A percentile compares a stretch with the other conserved stretches of the same genome.
Evolutionary conservation across 1,284 basidiomycete species (phyloP).

Genomic region (Leccinum subrobustum): DNA sequence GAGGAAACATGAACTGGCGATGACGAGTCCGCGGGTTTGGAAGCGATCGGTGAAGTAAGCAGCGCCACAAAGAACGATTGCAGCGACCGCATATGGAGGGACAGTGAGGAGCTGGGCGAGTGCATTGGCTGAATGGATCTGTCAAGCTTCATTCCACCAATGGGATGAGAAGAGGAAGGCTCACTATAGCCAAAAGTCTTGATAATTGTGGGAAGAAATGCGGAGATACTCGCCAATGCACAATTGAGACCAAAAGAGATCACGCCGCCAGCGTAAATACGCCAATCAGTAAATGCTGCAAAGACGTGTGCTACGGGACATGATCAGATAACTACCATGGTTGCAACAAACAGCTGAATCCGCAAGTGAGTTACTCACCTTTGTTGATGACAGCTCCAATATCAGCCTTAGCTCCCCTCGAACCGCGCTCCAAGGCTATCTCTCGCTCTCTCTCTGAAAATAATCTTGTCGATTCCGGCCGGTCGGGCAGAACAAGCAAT

Average conservation of each 20-base stretch:
- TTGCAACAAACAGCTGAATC: background rate
- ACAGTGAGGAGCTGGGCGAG: conserved; percentile 72
- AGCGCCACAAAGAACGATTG: conserved; percentile 63
- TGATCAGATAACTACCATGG: background rate
- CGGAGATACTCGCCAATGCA: conserved; percentile 75
- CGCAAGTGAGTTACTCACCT: conserved; percentile 40
- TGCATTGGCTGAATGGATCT: conserved; percentile 42
- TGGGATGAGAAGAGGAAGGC: conserved; percentile 9
- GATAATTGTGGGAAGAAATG: conserved; percentile 85
- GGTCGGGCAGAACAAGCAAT: conserved; percentile 66
- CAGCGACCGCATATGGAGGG: conserved; percentile 78
- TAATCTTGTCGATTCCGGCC: conserved; percentile 73
- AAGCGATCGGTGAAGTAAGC: conserved; percentile 69
- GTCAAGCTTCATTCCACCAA: background rate
- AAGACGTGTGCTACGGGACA: conserved; percentile 51
- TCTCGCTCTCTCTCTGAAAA: conserved; percentile 70
- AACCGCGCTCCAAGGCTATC: conserved; percentile 73
- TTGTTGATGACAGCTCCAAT: conserved; percentile 64
- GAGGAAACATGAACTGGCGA: conserved; percentile 49
- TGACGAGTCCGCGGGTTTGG: conserved; percentile 70
- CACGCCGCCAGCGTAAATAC: conserved; percentile 56
- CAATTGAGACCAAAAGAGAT: conserved; percentile 81
- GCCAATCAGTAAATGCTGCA: conserved; percentile 69
- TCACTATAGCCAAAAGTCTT: conserved; percentile 63
- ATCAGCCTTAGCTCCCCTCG: conserved; percentile 66